A percentile compares a stretch with the other conserved stretches of the same genome.
These are phyloP conservation scores for Sphaerulina populicola DNA, from an alignment of 2,329 filamentous ascomycete species.

Conservation along the genomic window DNA sequence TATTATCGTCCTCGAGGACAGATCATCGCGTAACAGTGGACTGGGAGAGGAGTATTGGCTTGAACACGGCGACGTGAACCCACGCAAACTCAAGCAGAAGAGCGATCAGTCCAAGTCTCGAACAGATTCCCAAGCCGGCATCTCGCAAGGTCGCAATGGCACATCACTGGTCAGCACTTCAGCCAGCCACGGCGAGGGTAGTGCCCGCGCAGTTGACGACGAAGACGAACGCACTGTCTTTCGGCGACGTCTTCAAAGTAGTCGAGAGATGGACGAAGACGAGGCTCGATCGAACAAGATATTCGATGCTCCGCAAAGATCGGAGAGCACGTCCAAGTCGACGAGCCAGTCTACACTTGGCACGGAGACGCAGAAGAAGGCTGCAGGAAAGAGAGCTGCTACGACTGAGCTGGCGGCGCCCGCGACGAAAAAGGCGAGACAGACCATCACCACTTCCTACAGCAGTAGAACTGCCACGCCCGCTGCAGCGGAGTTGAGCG, in stretches of 20 bases:
- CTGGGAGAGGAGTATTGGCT: slow-evolving; percentile 72
- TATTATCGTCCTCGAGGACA: slow-evolving; percentile 65
- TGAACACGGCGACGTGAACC: slow-evolving; percentile 35
- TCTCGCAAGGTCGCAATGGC: neutral
- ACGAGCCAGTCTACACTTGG: slow-evolving; percentile 18
- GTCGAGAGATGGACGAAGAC: slow-evolving; percentile 26
- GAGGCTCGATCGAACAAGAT: slow-evolving; percentile 12
- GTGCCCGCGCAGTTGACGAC: slow-evolving; percentile 15
- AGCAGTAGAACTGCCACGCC: neutral
- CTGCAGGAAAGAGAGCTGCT: slow-evolving; percentile 27
- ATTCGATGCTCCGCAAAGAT: slow-evolving; percentile 8
- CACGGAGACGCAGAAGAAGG: slow-evolving; percentile 21
- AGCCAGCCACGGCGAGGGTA: slow-evolving; percentile 5
- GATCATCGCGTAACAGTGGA: slow-evolving; percentile 61
- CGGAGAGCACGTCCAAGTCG: slow-evolving; percentile 8
- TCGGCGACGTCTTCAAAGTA: slow-evolving; percentile 26
- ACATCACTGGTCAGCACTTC: neutral
- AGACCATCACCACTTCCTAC: slow-evolving; percentile 15
- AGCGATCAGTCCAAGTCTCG: slow-evolving; percentile 13
- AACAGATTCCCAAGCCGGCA: slow-evolving; percentile 13
- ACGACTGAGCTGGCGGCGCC: slow-evolving; percentile 17
- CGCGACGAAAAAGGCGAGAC: slow-evolving; percentile 29
- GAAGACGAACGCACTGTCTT: slow-evolving; percentile 25
- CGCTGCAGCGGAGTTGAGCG: slow-evolving; percentile 22
- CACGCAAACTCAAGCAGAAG: slow-evolving; percentile 9